A percentile compares a stretch with the other conserved stretches of the same genome.
Conservation (phyloP, 441 rosid genomes). For the Biscutella auriculata region DNA sequence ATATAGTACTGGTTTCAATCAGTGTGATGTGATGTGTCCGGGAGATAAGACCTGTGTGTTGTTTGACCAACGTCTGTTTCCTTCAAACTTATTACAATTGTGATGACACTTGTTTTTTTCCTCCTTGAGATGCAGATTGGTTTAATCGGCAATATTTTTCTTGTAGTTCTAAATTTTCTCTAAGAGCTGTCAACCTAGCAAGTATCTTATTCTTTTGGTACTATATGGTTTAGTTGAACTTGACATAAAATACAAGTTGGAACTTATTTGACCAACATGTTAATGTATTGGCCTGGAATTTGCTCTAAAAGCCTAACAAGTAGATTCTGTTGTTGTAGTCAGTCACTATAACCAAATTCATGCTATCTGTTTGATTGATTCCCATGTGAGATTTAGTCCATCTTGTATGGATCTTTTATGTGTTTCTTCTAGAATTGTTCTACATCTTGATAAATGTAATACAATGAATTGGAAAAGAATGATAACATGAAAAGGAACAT, state of each 20-base stretch:
- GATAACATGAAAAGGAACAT: not conserved
- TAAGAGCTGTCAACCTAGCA: too few species aligned
- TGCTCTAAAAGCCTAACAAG: too few species aligned
- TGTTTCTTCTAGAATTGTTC: too few species aligned
- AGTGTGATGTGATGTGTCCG: not conserved
- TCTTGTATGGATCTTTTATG: too few species aligned
- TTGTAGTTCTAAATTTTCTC: not conserved
- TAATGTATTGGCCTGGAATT: too few species aligned
- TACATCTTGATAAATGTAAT: too few species aligned
- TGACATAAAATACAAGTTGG: not conserved
- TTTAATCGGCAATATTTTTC: not conserved
- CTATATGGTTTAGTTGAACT: not conserved
- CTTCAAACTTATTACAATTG: not conserved
- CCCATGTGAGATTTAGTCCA: too few species aligned
- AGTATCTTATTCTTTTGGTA: not conserved
- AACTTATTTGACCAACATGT: not conserved
- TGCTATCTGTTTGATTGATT: too few species aligned
- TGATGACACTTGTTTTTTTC: not conserved
- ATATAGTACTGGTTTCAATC: not conserved
- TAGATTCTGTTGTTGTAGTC: too few species aligned
- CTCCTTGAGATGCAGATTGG: not conserved
- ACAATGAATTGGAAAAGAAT: too few species aligned
- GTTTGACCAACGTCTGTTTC: not conserved
- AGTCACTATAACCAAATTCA: too few species aligned
- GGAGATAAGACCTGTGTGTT: constrained; percentile 1